Base-by-base conservation (phyloP, 768 basidiomycete species). In the Russula ochroleuca region DNA sequence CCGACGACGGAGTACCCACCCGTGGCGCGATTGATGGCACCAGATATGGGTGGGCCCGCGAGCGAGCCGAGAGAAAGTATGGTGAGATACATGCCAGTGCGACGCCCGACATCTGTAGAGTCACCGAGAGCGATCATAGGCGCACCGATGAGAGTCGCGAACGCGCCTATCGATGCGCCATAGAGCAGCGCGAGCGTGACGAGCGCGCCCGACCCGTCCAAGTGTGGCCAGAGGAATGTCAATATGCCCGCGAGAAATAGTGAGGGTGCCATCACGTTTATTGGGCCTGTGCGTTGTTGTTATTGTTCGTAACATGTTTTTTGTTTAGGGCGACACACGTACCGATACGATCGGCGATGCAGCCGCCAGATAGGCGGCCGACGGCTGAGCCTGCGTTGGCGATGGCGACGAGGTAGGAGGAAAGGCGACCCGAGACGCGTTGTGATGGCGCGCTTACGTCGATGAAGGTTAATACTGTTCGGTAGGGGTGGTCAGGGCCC, bases 141-240 rank as follows among this genome's bases (percentile, higher is more conserved):
- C 19, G 80, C 78, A 0, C 77, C 71, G 35, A 87, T 69, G 8
- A 90, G 73, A 17, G 83, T 79, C 8, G 84, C 81, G 63, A 83
- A 88, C 1, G 81, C 78, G 4, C 90, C 90, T 0, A 83, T 86
- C 1, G 81, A 74, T 54, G 87, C 79, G 0, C 89, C 89, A 67
- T 90, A 91, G 14, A 86, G 64, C 8, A 88, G 69, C 0, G 83
- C 77, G 41, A 91, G 71, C 6, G 73, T 81, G 4, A 89, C 77
- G 37, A 86, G 75, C 0, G 78, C 75, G 0, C 71, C 75, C 56
- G 80, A 67, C 33, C 71, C 78, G 47, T 69, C 73, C 0, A 80
- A 80, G 70, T 83, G 86, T 1, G 90, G 91, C 92, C 91, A 93
- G 4, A 76, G 75, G 67, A 84, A 85, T 0, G 89, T 89, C 53